phyloP scores from a whole-genome alignment of 2,329 filamentous ascomycete genomes.

The Ceratocystiopsis sp. region DNA sequence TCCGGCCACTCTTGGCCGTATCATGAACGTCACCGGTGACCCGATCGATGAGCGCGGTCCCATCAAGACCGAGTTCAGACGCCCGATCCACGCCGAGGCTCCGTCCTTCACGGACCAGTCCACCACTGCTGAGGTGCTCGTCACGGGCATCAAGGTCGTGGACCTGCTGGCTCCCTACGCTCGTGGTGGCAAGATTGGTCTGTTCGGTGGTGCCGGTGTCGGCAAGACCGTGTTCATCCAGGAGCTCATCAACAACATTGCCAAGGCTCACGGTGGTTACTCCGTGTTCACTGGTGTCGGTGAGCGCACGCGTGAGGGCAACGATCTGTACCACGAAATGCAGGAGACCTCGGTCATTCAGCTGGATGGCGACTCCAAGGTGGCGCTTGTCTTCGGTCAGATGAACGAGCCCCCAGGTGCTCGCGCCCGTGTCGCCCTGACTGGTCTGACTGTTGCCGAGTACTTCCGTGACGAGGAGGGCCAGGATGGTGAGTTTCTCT shows the following conservation, averaged over 20 bases:
- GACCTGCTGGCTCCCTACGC: conserved; percentile 97
- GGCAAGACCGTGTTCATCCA: conserved; percentile 99
- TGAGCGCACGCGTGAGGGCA: conserved; percentile 99
- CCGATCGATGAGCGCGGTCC: conserved; percentile 99
- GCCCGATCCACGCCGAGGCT: conserved; percentile 87
- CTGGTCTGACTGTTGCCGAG: conserved; percentile 65
- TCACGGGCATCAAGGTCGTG: conserved; percentile 99
- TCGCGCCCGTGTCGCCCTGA: conserved; percentile 98
- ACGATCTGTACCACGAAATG: conserved; percentile 99
- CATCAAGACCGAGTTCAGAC: conserved; percentile 66
- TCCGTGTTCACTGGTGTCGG: conserved; percentile 99
- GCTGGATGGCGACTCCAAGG: conserved; percentile 98
- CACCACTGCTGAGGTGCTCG: conserved; percentile 86
- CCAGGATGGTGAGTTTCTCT: conserved; percentile 55
- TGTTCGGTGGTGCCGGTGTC: conserved; percentile 99
- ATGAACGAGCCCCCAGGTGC: conserved; percentile 99
- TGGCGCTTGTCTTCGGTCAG: conserved; percentile 98
- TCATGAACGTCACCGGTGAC: conserved; percentile 99
- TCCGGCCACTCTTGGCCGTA: conserved; percentile 83
- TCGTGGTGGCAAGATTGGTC: conserved; percentile 99
- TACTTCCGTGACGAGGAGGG: conserved; percentile 64
- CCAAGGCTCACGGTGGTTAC: conserved; percentile 99
- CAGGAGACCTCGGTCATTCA: conserved; percentile 99
- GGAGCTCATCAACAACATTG: conserved; percentile 99
- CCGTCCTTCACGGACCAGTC: conserved; percentile 91